These are phyloP conservation scores for Pleurozium schreberi DNA, from an alignment of 225 moss, liverwort and hornwort species.

Conservation along the genomic window DNA sequence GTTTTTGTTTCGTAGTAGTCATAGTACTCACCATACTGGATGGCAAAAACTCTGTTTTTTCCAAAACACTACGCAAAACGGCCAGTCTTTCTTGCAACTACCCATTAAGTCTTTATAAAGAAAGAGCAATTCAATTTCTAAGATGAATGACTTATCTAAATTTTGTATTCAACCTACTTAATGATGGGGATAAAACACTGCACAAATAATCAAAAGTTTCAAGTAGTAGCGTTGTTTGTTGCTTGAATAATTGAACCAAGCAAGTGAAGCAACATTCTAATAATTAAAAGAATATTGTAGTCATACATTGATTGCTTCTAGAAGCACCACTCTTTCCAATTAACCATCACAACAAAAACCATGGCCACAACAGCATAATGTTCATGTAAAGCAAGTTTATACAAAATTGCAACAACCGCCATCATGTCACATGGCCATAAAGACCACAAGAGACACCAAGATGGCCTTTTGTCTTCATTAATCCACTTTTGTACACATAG, in stretches of 20 bases:
- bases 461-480: not conserved
- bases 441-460: not conserved
- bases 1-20: no score
- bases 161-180: no score
- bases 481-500: not conserved
- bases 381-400: not conserved
- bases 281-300: rapidly evolving
- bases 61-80: no score
- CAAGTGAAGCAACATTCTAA: no score
- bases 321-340: not conserved
- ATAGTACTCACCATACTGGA: no score
- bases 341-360: not conserved
- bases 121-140: not conserved
- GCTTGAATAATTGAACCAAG: rapidly evolving
- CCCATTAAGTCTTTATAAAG: no score
- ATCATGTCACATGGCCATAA: rapidly evolving
- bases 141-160: not conserved
- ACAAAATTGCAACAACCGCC: not conserved
- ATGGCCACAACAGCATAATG: no score
- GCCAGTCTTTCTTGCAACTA: no score
- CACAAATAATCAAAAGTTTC: not conserved
- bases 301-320: not conserved
- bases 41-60: no score
- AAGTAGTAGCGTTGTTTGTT: not conserved
- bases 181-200: no score